Percentiles rank a stretch among this genome's conserved stretches.
Conservation (phyloP, 169 alveolate species). For the Eimeria sp. region DNA sequence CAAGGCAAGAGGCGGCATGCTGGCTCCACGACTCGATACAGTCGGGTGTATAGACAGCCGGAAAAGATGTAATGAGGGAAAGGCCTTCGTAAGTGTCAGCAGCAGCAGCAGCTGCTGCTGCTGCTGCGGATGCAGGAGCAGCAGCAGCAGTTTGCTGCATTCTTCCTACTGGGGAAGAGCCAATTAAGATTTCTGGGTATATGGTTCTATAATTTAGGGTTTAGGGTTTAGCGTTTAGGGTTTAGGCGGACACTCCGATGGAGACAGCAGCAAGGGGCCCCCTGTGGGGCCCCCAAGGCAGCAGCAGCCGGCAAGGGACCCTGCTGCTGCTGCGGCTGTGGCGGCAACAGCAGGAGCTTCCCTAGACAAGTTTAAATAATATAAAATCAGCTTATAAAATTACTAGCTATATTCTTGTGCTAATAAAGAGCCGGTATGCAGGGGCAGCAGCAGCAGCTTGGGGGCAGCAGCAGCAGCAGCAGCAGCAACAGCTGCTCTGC, state of each 20-base stretch:
- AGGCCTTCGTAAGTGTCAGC: not conserved
- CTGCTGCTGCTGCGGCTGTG: not conserved
- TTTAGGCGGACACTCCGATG: not conserved
- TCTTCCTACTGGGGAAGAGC: not conserved
- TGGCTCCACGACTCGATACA: slow-evolving; percentile 27
- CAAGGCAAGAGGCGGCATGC: slow-evolving; percentile 18
- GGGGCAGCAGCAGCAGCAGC: not conserved
- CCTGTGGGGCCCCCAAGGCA: slow-evolving; percentile 7
- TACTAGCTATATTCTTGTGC: not conserved
- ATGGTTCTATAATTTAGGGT: not conserved
- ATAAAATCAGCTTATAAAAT: no score
- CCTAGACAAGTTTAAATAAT: no score
- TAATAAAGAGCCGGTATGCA: no score
- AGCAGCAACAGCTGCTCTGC: not conserved
- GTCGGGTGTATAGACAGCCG: slow-evolving; percentile 26
- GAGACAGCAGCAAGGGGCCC: not conserved
- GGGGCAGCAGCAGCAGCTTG: not conserved
- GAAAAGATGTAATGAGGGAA: not conserved
- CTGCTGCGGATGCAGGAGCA: not conserved
- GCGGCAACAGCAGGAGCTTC: not conserved
- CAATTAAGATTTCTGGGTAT: not conserved
- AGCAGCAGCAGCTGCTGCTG: slow-evolving; percentile 9
- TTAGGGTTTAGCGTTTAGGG: not conserved
- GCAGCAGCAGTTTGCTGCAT: not conserved
- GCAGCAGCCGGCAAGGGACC: not conserved